Evolutionary conservation across 495 filamentous ascomycete species (phyloP).

Genomic region (Penicillium cataractarum): DNA sequence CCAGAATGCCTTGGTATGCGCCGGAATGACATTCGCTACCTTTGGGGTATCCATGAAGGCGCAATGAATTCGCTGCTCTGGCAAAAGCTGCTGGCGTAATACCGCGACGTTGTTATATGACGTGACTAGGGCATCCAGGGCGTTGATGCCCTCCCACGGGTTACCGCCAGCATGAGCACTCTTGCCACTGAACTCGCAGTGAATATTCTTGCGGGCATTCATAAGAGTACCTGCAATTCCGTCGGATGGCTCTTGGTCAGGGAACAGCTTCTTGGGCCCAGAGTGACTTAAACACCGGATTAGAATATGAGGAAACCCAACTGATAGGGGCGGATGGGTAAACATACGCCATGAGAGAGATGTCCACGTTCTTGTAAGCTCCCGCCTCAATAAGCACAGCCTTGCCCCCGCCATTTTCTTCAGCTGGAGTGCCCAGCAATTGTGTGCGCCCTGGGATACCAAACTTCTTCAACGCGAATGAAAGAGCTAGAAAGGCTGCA

Average conservation of each 20-base stretch:
- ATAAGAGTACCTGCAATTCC: slow-evolving; percentile 41
- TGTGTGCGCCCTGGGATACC: slow-evolving; percentile 58
- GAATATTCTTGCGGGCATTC: slow-evolving; percentile 45
- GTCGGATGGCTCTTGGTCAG: slow-evolving; percentile 25
- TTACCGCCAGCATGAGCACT: slow-evolving; percentile 61
- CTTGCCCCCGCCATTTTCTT: slow-evolving; percentile 74
- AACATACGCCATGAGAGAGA: slow-evolving; percentile 64
- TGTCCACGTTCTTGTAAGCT: slow-evolving; percentile 66
- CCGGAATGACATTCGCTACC: slow-evolving; percentile 65
- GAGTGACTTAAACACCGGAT: slow-evolving; percentile 27
- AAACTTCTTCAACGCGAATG: slow-evolving; percentile 48
- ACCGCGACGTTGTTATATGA: slow-evolving; percentile 65
- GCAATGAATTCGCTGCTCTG: slow-evolving; percentile 61
- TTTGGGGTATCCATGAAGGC: slow-evolving; percentile 62
- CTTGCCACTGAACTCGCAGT: slow-evolving; percentile 39
- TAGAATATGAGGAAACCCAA: neutral
- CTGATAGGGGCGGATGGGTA: no score
- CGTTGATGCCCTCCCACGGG: slow-evolving; percentile 67
- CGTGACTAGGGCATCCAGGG: slow-evolving; percentile 62
- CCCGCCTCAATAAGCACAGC: slow-evolving; percentile 64
- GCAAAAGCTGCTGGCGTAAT: slow-evolving; percentile 65
- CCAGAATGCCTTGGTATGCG: slow-evolving; percentile 56
- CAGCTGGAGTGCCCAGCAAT: slow-evolving; percentile 71
- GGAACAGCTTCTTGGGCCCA: slow-evolving; percentile 33
- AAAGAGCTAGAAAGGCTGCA: slow-evolving; percentile 61